Evolutionary conservation across 2,329 filamentous ascomycete species (phyloP).

Genomic region (Fusarium secorum): DNA sequence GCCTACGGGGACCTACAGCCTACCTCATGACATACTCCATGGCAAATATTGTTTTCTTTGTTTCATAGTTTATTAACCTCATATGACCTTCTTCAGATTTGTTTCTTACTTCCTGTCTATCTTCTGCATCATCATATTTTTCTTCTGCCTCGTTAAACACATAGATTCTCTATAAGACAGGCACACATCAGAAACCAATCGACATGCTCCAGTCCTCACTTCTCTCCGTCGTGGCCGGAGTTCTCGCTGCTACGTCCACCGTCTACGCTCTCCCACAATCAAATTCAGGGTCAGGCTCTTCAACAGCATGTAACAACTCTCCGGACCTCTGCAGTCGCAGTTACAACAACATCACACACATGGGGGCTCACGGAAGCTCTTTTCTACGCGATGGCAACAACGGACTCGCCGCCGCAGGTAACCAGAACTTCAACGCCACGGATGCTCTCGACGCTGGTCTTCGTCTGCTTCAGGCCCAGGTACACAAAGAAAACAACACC

Average conservation of each 20-base stretch:
- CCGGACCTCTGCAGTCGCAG: constrained; percentile 73
- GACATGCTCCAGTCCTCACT: constrained; percentile 38
- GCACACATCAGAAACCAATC: background rate
- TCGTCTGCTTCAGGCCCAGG: constrained; percentile 74
- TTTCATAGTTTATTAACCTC: constrained; percentile 25
- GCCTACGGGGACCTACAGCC: background rate
- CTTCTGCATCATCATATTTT: background rate
- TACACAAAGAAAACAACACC: constrained; percentile 66
- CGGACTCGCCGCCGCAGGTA: constrained; percentile 69
- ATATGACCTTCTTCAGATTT: constrained; percentile 8
- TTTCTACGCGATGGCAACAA: constrained; percentile 72
- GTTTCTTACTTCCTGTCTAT: constrained; percentile 2
- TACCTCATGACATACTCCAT: background rate
- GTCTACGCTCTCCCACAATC: constrained; percentile 40
- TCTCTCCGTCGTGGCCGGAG: constrained; percentile 30
- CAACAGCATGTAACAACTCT: constrained; percentile 79
- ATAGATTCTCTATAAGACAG: background rate
- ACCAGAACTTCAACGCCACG: constrained; percentile 78
- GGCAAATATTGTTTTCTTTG: constrained; percentile 6
- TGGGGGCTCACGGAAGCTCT: constrained; percentile 78
- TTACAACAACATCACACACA: constrained; percentile 80
- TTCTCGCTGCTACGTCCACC: constrained; percentile 32
- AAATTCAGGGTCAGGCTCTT: constrained; percentile 27
- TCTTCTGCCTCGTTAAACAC: background rate
- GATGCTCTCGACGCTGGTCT: constrained; percentile 75